phyloP scores from a whole-genome alignment of 1,284 basidiomycete genomes.

The Takashimella koratensis region DNA sequence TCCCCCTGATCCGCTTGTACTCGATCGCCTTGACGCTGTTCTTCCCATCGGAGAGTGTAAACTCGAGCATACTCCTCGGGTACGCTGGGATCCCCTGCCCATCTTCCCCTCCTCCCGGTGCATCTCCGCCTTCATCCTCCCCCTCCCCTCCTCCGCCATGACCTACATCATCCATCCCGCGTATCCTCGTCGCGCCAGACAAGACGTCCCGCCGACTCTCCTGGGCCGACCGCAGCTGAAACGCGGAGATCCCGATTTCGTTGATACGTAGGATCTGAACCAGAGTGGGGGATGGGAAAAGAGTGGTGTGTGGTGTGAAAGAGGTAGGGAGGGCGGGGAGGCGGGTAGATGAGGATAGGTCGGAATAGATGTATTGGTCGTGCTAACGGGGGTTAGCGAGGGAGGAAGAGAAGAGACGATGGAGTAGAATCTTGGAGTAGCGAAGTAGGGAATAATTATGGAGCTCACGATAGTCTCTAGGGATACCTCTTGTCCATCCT shows the following conservation, averaged over 20 bases:
- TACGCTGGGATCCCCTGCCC: conserved; percentile 41
- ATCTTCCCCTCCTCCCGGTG: no score
- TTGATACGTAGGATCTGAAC: conserved; percentile 38
- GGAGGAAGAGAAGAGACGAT: neutral
- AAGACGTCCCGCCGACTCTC: conserved; percentile 45
- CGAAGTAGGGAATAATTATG: neutral
- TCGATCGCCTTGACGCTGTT: conserved; percentile 40
- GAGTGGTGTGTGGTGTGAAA: conserved; percentile 16
- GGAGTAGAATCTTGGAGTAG: no score
- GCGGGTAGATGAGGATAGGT: conserved; percentile 31
- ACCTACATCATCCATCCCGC: conserved; percentile 37
- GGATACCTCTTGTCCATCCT: conserved; percentile 19
- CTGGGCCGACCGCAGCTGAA: conserved; percentile 37
- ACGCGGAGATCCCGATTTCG: conserved; percentile 43
- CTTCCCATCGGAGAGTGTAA: conserved; percentile 44
- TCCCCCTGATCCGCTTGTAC: conserved; percentile 31
- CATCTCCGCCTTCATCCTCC: conserved; percentile 14
- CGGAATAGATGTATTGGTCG: conserved; percentile 34
- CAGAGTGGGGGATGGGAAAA: conserved; percentile 33
- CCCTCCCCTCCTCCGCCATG: conserved; percentile 7
- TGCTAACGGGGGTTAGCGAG: conserved; percentile 12
- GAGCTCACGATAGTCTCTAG: conserved; percentile 19
- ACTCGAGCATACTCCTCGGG: conserved; percentile 42
- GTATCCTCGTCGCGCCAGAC: conserved; percentile 38
- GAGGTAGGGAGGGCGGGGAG: conserved; percentile 12